A percentile compares a stretch with the other conserved stretches of the same genome.
phyloP scores from a whole-genome alignment of 2,329 filamentous ascomycete species.

The Cercospora zeae-maydis region DNA sequence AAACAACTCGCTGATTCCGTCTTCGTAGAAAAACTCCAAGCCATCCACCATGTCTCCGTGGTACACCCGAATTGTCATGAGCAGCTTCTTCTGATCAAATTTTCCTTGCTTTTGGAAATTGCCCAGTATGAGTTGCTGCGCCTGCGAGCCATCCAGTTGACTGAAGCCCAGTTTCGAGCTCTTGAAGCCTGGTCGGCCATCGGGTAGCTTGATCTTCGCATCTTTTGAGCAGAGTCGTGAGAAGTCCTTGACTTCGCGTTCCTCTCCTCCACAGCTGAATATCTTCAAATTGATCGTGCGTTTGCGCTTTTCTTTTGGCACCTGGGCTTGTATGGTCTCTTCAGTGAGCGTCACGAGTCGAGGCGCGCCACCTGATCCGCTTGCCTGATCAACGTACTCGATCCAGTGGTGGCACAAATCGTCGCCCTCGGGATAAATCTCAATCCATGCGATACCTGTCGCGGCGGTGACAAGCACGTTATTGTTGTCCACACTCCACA shows the following conservation, averaged over 20 bases:
- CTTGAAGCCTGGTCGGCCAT: constrained; percentile 69
- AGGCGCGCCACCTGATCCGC: constrained; percentile 57
- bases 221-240: constrained; percentile 65
- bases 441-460: constrained; percentile 79
- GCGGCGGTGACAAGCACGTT: constrained; percentile 73
- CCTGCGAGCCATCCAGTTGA: constrained; percentile 64
- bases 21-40: constrained; percentile 89
- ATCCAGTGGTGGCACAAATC: constrained; percentile 76
- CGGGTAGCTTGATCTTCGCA: constrained; percentile 69
- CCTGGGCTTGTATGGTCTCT: constrained; percentile 63
- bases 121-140: constrained; percentile 69
- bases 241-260: constrained; percentile 74
- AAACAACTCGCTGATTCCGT: constrained; percentile 78
- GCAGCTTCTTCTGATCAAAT: constrained; percentile 52
- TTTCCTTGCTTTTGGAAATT: constrained; percentile 58
- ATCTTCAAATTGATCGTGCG: constrained; percentile 66
- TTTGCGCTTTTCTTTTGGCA: constrained; percentile 71
- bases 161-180: constrained; percentile 71
- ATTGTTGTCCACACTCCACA: constrained; percentile 77
- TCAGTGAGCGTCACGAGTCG: constrained; percentile 73
- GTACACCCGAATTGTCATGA: constrained; percentile 72
- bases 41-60: constrained; percentile 76
- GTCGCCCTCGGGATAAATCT: constrained; percentile 77
- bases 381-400: constrained; percentile 66
- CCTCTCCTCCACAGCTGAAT: constrained; percentile 72